These are phyloP conservation scores for Sherardia arvensis DNA, from an alignment of 257 asterid genomes.

Conservation along the genomic window DNA sequence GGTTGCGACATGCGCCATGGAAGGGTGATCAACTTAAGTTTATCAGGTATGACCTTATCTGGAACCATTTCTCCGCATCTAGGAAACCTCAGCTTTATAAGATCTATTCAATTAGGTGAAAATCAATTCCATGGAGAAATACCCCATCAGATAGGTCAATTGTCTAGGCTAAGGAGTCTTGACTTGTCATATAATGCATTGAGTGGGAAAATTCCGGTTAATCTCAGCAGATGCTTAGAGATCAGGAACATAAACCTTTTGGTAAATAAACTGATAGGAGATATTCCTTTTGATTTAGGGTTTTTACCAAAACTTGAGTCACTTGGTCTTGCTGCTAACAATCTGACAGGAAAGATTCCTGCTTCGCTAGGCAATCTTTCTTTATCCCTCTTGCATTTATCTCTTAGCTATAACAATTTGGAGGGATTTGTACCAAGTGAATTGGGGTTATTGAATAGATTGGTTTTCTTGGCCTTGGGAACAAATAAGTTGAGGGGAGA, in stretches of 20 bases:
- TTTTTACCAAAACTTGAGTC: slow-evolving; percentile 16
- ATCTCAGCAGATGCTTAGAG: neutral
- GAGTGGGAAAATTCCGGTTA: neutral
- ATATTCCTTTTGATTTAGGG: slow-evolving; percentile 2
- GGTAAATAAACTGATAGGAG: neutral
- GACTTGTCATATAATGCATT: slow-evolving; percentile 11
- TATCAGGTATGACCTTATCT: slow-evolving; percentile 5
- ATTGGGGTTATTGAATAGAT: slow-evolving; percentile 13
- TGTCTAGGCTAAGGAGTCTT: slow-evolving; percentile 12
- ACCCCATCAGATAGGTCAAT: slow-evolving; percentile 23
- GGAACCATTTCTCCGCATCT: neutral
- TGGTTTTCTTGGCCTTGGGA: slow-evolving; percentile 9
- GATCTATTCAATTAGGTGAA: neutral
- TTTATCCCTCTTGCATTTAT: neutral
- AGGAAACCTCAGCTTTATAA: neutral
- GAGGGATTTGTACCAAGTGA: slow-evolving; percentile 24
- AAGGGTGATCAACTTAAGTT: slow-evolving; percentile 12
- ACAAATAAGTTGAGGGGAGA: slow-evolving; percentile 17
- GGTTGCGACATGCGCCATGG: slow-evolving; percentile 14
- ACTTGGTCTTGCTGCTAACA: slow-evolving; percentile 15
- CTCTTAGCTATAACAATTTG: neutral
- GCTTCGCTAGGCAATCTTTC: slow-evolving; percentile 25
- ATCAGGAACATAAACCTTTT: neutral
- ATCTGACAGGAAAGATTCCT: slow-evolving; percentile 21
- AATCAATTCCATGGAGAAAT: slow-evolving; percentile 14